Conservation (phyloP, 2,329 filamentous ascomycete species). For the Hypoxylon sp. region DNA sequence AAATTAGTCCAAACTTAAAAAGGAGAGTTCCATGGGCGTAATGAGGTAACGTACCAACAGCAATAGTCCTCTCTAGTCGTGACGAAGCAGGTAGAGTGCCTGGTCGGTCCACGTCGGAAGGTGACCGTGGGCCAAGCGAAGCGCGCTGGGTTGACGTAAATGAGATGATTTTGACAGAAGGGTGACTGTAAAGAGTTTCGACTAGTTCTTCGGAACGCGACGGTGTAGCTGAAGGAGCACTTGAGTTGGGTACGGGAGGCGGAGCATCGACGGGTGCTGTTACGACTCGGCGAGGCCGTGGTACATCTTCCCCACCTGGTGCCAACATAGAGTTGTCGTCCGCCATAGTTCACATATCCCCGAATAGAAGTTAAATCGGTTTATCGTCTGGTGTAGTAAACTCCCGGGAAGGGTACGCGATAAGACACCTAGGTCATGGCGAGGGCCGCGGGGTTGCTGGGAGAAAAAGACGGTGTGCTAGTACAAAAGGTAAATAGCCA, state of each 20-base stretch:
- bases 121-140: slow-evolving; percentile 55
- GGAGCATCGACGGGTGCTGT: slow-evolving; percentile 57
- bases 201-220: slow-evolving; percentile 59
- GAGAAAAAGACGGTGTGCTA: slow-evolving; percentile 25
- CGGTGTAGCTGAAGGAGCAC: slow-evolving; percentile 32
- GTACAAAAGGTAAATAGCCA: background rate
- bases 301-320: slow-evolving; percentile 31
- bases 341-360: slow-evolving; percentile 38
- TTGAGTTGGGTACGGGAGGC: slow-evolving; percentile 43
- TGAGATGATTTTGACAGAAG: slow-evolving; percentile 77
- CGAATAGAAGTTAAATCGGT: slow-evolving; percentile 20
- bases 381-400: slow-evolving; percentile 25
- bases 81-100: slow-evolving; percentile 52
- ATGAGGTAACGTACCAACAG: slow-evolving; percentile 72
- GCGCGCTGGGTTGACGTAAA: slow-evolving; percentile 59
- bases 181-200: slow-evolving; percentile 82
- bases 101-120: slow-evolving; percentile 54
- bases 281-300: slow-evolving; percentile 54
- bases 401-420: slow-evolving; percentile 31
- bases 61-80: slow-evolving; percentile 71
- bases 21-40: slow-evolving; percentile 24
- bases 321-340: slow-evolving; percentile 30
- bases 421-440: slow-evolving; percentile 44
- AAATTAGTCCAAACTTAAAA: slow-evolving; percentile 16
- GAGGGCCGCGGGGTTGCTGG: slow-evolving; percentile 16